Evolutionary conservation across 2,329 filamentous ascomycete species (phyloP).

Genomic region (Kalmusia sp.): DNA sequence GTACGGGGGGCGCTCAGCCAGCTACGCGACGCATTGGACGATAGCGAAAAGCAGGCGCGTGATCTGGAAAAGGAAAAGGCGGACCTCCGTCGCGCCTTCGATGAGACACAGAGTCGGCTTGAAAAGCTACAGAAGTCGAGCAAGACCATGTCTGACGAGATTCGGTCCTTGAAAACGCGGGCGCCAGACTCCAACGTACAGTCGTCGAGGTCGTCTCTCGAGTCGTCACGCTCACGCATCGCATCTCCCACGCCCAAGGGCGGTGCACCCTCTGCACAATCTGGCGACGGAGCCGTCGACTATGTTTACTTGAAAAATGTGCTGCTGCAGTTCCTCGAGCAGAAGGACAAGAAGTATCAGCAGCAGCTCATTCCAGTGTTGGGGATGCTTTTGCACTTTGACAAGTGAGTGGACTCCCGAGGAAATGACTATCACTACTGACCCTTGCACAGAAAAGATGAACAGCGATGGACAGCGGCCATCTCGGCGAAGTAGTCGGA

Average conservation of each 20-base stretch:
- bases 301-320: slow-evolving; percentile 82
- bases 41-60: slow-evolving; percentile 81
- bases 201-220: slow-evolving; percentile 66
- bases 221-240: slow-evolving; percentile 57
- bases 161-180: slow-evolving; percentile 57
- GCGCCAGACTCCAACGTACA: slow-evolving; percentile 54
- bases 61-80: slow-evolving; percentile 83
- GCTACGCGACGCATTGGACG: slow-evolving; percentile 81
- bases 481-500: slow-evolving; percentile 59
- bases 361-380: slow-evolving; percentile 79
- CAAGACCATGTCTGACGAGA: slow-evolving; percentile 66
- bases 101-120: slow-evolving; percentile 77
- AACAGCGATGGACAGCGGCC: slow-evolving; percentile 85
- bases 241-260: slow-evolving; percentile 56
- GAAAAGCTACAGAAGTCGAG: slow-evolving; percentile 79
- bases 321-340: slow-evolving; percentile 80
- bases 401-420: slow-evolving; percentile 64
- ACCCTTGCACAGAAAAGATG: slow-evolving; percentile 65
- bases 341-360: slow-evolving; percentile 78
- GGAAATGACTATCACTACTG: background rate
- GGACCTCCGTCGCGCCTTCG: slow-evolving; percentile 76
- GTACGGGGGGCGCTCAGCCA: slow-evolving; percentile 78
- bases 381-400: slow-evolving; percentile 77
- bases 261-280: slow-evolving; percentile 34
- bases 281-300: slow-evolving; percentile 52